Conservation (phyloP, 2,329 filamentous ascomycete genomes). For the Pleurostoma richardsiae region DNA sequence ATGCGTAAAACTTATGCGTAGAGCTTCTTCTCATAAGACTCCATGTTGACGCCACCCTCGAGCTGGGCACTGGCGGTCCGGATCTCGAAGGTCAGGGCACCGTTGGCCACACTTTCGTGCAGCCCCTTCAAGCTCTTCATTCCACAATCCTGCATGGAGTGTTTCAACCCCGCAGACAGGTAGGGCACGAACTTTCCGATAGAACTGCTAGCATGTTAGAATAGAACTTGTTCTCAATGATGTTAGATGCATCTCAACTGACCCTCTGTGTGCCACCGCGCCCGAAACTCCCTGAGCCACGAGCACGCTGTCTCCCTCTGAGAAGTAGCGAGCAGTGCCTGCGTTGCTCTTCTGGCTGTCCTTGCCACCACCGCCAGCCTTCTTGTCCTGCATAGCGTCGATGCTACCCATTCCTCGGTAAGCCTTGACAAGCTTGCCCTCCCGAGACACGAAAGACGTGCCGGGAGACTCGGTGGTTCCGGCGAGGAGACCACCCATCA, state of each 20-base stretch:
- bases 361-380: conserved; percentile 71
- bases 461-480: conserved; percentile 97
- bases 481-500: conserved; percentile 98
- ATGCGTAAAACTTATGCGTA: conserved; percentile 60
- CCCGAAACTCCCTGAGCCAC: conserved; percentile 97
- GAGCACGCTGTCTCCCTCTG: conserved; percentile 88
- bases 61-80: conserved; percentile 91
- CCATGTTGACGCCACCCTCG: conserved; percentile 96
- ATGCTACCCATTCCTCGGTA: conserved; percentile 99
- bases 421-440: conserved; percentile 97
- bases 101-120: conserved; percentile 67
- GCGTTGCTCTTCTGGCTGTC: conserved; percentile 81
- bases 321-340: conserved; percentile 96
- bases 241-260: conserved; percentile 17
- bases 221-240: conserved; percentile 2
- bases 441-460: conserved; percentile 90
- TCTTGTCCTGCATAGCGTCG: conserved; percentile 99
- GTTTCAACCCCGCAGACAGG: conserved; percentile 90
- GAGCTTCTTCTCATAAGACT: conserved; percentile 99
- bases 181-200: conserved; percentile 96
- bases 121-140: conserved; percentile 74
- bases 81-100: conserved; percentile 85
- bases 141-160: conserved; percentile 94
- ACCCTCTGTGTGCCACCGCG: conserved; percentile 71
- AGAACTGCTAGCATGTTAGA: conserved; percentile 48